These are phyloP conservation scores for Arbutus unedo DNA, from an alignment of 148 eudicot species.

Conservation along the genomic window DNA sequence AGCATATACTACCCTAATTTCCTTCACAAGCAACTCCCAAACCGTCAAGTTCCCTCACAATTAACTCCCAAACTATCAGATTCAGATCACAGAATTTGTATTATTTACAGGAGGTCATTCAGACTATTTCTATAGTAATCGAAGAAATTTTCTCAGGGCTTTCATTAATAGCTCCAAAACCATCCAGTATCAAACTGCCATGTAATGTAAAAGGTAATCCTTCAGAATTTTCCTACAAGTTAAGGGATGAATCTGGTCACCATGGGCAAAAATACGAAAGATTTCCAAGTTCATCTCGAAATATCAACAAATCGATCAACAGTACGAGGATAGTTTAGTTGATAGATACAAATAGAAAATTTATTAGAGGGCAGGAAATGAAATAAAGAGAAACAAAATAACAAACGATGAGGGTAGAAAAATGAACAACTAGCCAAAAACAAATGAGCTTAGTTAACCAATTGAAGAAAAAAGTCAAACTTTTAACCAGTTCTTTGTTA, in stretches of 20 bases:
- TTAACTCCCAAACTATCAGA: too few species aligned
- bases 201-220: neutral
- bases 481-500: too few species aligned
- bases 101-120: neutral
- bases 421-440: too few species aligned
- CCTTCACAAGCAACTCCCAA: neutral
- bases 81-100: neutral
- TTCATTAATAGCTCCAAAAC: neutral
- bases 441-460: too few species aligned
- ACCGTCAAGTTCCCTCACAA: neutral
- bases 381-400: too few species aligned
- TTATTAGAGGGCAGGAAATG: neutral
- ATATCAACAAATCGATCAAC: neutral
- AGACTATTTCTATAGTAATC: neutral
- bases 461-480: too few species aligned
- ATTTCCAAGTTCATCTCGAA: neutral
- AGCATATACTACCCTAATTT: neutral
- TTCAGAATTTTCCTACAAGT: neutral
- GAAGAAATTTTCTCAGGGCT: neutral
- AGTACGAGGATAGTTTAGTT: neutral
- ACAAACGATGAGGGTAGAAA: too few species aligned
- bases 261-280: neutral
- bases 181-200: neutral
- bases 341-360: neutral
- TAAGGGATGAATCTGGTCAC: neutral